Percentiles rank a stretch among this genome's conserved stretches.
These are phyloP conservation scores for Cenococcum geophilum DNA, from an alignment of 495 filamentous ascomycete species.

Conservation along the genomic window DNA sequence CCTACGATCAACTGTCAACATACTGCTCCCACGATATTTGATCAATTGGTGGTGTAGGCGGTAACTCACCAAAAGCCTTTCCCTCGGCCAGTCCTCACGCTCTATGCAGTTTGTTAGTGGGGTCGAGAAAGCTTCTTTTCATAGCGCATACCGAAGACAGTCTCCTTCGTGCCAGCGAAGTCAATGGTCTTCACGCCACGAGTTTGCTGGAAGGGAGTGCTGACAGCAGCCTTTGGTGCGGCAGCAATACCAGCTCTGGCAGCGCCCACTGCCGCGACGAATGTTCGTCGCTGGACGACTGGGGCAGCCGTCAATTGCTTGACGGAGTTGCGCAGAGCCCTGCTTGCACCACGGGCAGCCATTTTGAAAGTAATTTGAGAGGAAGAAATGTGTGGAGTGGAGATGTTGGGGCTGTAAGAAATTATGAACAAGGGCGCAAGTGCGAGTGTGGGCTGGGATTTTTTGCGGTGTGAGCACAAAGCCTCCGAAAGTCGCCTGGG, in stretches of 20 bases:
- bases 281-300: constrained; percentile 60
- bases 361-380: constrained; percentile 51
- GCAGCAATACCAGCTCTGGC: constrained; percentile 39
- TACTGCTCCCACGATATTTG: background rate
- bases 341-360: constrained; percentile 77
- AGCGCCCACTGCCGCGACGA: constrained; percentile 60
- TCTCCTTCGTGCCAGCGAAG: constrained; percentile 89
- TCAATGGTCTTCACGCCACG: constrained; percentile 83
- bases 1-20: constrained; percentile 45
- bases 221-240: constrained; percentile 48
- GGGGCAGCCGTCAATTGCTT: constrained; percentile 51
- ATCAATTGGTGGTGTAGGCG: constrained; percentile 6
- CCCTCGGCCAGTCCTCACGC: constrained; percentile 94
- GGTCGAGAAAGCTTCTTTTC: background rate
- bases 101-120: constrained; percentile 48
- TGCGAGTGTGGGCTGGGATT: background rate
- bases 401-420: background rate
- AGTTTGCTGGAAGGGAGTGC: constrained; percentile 54
- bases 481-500: too few relatives aligned
- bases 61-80: constrained; percentile 81
- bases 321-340: constrained; percentile 70
- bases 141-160: constrained; percentile 69
- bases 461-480: background rate
- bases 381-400: constrained; percentile 13
- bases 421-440: background rate